Evolutionary conservation across 495 filamentous ascomycete species (phyloP).

Genomic region (Annulohypoxylon stygium): DNA sequence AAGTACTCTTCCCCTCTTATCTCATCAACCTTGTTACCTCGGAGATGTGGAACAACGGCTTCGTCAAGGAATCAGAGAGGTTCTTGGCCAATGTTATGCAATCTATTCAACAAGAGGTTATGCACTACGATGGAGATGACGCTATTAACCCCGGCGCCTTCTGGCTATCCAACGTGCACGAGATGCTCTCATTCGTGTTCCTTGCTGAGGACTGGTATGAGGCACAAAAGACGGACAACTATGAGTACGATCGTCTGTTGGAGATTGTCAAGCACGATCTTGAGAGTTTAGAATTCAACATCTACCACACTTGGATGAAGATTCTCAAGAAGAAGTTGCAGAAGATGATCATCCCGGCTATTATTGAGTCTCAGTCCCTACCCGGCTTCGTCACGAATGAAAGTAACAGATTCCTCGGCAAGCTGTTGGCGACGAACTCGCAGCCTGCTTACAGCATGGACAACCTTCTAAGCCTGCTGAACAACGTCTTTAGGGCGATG

Average conservation of each 20-base stretch:
- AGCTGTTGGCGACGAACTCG: constrained; percentile 88
- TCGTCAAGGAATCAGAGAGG: constrained; percentile 98
- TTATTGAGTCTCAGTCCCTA: constrained; percentile 98
- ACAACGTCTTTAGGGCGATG: constrained; percentile 98
- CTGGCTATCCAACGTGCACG: constrained; percentile 99
- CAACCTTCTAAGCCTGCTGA: constrained; percentile 94
- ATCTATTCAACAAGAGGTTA: constrained; percentile 98
- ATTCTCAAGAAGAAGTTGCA: constrained; percentile 98
- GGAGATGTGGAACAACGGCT: constrained; percentile 99
- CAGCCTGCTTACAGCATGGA: constrained; percentile 98
- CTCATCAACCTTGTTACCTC: constrained; percentile 99
- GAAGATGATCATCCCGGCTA: constrained; percentile 99
- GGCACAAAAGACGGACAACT: constrained; percentile 98
- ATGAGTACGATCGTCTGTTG: constrained; percentile 96
- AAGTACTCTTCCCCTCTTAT: constrained; percentile 97
- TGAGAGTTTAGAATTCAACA: constrained; percentile 99
- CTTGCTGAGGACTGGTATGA: constrained; percentile 99
- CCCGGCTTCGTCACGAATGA: constrained; percentile 99
- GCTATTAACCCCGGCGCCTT: constrained; percentile 97
- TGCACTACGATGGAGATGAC: constrained; percentile 98
- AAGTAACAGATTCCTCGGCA: constrained; percentile 96
- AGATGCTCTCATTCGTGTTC: constrained; percentile 99
- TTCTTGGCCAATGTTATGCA: constrained; percentile 99
- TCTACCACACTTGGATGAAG: constrained; percentile 99
- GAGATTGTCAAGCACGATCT: constrained; percentile 99